phyloP scores from a whole-genome alignment of 768 basidiomycete genomes.

The Lactarius pseudohatsudake region DNA sequence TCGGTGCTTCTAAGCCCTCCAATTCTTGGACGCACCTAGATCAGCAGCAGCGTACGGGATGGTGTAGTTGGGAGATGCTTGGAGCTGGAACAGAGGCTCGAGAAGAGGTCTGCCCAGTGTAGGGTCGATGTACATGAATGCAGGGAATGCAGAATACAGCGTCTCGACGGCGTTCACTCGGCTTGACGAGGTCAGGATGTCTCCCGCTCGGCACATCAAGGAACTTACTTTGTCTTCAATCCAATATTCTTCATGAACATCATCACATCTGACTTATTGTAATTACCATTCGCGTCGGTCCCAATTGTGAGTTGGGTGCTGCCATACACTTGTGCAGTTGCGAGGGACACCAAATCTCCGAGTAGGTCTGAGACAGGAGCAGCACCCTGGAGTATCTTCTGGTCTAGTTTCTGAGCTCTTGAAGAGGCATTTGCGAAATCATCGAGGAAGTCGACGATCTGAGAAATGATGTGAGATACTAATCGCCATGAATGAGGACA shows the following conservation, averaged over 20 bases:
- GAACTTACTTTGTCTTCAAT: slow-evolving; percentile 38
- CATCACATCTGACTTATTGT: slow-evolving; percentile 51
- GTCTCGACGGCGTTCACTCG: slow-evolving; percentile 54
- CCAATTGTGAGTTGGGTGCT: slow-evolving; percentile 58
- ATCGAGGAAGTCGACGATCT: slow-evolving; percentile 46
- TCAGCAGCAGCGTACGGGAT: slow-evolving; percentile 27
- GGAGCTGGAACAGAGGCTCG: slow-evolving; percentile 30
- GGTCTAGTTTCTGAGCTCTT: slow-evolving; percentile 48
- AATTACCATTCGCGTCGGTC: slow-evolving; percentile 45
- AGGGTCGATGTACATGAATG: slow-evolving; percentile 56
- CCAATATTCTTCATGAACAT: slow-evolving; percentile 47
- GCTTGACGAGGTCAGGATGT: slow-evolving; percentile 10
- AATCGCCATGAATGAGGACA: background rate
- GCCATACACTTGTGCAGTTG: slow-evolving; percentile 53
- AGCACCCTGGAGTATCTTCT: slow-evolving; percentile 48
- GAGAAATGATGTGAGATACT: background rate
- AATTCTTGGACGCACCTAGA: slow-evolving; percentile 24
- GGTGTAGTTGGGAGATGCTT: slow-evolving; percentile 24
- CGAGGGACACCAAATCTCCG: slow-evolving; percentile 51
- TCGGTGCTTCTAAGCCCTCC: no score
- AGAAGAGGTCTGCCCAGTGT: slow-evolving; percentile 39
- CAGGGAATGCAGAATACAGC: slow-evolving; percentile 49
- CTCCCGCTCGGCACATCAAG: background rate
- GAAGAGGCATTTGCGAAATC: slow-evolving; percentile 47
- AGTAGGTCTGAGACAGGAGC: slow-evolving; percentile 50